Evolutionary conservation across 345 rosid species (phyloP).

Genomic region (Hibiscus mutabilis): DNA sequence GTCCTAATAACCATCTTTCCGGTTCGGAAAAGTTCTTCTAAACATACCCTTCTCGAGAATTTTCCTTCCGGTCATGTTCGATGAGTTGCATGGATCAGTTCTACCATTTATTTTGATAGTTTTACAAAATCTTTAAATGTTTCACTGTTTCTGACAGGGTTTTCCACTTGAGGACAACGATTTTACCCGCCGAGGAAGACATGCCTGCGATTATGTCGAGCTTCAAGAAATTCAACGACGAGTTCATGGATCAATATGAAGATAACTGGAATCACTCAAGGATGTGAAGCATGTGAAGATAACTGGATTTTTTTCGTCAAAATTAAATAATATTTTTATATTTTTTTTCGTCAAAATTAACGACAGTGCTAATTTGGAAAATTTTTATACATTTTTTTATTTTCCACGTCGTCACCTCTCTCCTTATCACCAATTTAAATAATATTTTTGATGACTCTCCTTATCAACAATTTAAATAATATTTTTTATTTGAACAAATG

Average conservation of each 20-base stretch:
- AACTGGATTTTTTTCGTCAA: too few relatives aligned
- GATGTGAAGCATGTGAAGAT: slow-evolving; percentile 48
- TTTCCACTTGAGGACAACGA: slow-evolving; percentile 92
- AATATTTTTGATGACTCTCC: too few relatives aligned
- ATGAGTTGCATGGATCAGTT: neutral
- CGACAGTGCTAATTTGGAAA: too few relatives aligned
- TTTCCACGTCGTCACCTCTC: too few relatives aligned
- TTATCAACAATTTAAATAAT: too few relatives aligned
- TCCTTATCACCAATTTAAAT: too few relatives aligned
- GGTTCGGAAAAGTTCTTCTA: too few relatives aligned
- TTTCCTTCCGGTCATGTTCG: neutral
- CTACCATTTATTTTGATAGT: neutral
- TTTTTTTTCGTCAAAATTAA: too few relatives aligned
- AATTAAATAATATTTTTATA: too few relatives aligned
- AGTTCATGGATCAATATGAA: slow-evolving; percentile 88
- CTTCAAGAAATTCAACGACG: slow-evolving; percentile 96
- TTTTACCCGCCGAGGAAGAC: slow-evolving; percentile 90
- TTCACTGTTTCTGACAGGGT: slow-evolving; percentile 34
- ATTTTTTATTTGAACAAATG: too few relatives aligned
- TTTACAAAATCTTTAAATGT: neutral
- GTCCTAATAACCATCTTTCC: neutral
- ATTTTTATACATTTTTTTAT: too few relatives aligned
- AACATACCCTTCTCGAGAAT: too few relatives aligned
- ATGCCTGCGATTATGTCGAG: slow-evolving; percentile 90
- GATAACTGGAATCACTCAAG: slow-evolving; percentile 69